Evolutionary conservation across 352 stramenopile species (phyloP).

Genomic region (Phytophthora chlamydospora): DNA sequence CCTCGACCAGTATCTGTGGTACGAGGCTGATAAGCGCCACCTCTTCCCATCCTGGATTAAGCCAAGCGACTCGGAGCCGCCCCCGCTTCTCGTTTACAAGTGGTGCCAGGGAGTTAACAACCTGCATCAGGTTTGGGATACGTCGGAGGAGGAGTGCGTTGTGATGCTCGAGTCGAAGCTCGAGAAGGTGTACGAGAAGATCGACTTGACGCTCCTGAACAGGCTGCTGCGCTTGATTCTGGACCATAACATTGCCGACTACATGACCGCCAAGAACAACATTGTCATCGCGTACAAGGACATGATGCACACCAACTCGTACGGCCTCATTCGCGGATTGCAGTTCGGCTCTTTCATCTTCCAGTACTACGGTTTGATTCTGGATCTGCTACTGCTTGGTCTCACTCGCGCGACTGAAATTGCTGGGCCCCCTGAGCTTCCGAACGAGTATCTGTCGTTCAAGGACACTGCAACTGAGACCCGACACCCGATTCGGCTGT

Average conservation of each 20-base stretch:
- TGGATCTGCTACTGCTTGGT: slow-evolving; percentile 98
- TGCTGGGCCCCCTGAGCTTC: slow-evolving; percentile 95
- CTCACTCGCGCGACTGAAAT: slow-evolving; percentile 98
- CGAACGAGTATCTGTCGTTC: slow-evolving; percentile 99
- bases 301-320: slow-evolving; percentile 99
- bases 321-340: slow-evolving; percentile 98
- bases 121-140: slow-evolving; percentile 98
- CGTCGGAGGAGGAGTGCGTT: slow-evolving; percentile 97
- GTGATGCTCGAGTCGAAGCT: slow-evolving; percentile 99
- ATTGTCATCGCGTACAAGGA: slow-evolving; percentile 99
- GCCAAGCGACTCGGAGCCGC: slow-evolving; percentile 98
- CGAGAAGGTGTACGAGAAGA: slow-evolving; percentile 99
- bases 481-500: slow-evolving; percentile 98
- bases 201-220: slow-evolving; percentile 99
- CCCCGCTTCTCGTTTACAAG: slow-evolving; percentile 99
- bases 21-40: slow-evolving; percentile 99
- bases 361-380: slow-evolving; percentile 99
- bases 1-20: slow-evolving; percentile 99
- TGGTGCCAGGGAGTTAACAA: slow-evolving; percentile 99
- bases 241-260: slow-evolving; percentile 99
- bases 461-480: slow-evolving; percentile 97
- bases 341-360: slow-evolving; percentile 98
- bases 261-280: slow-evolving; percentile 99
- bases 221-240: slow-evolving; percentile 98
- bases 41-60: slow-evolving; percentile 99